These are phyloP conservation scores for Gracilaria gracilis DNA, from an alignment of 23 red algal species.

Conservation along the genomic window DNA sequence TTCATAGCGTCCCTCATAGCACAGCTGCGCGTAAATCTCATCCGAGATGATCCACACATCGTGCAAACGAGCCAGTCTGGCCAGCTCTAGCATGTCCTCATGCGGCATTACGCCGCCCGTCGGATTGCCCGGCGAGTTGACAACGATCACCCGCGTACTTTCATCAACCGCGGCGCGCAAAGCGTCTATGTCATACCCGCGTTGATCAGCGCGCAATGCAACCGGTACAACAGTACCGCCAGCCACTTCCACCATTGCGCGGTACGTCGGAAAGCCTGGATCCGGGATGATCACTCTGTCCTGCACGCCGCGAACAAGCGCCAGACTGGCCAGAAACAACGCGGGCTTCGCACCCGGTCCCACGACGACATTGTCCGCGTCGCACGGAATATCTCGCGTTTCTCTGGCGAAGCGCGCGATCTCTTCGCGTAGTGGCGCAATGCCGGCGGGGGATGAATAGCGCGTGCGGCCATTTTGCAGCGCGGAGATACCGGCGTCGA, in stretches of 20 bases:
- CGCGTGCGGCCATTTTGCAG: conserved; percentile 80
- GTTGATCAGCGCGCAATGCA: conserved; percentile 47
- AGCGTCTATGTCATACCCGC: conserved; percentile 68
- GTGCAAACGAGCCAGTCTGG: conserved; percentile 44
- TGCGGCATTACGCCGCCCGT: conserved; percentile 81
- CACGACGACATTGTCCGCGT: conserved; percentile 81
- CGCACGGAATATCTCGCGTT: conserved; percentile 35
- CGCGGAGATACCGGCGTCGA: conserved; percentile 65
- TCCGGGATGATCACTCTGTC: conserved; percentile 92
- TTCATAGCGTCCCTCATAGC: conserved; percentile 48
- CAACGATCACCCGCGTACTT: conserved; percentile 65
- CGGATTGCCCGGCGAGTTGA: conserved; percentile 97
- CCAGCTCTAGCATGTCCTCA: conserved; percentile 60
- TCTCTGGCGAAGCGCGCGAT: conserved; percentile 67
- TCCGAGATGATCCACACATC: conserved; percentile 86
- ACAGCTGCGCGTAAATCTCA: conserved; percentile 89
- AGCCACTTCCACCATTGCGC: conserved; percentile 76
- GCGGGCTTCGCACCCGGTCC: conserved; percentile 98
- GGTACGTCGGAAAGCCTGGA: conserved; percentile 95
- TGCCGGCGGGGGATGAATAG: conserved; percentile 83
- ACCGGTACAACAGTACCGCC: conserved; percentile 75
- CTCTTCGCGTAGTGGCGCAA: conserved; percentile 66
- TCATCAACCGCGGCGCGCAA: conserved; percentile 51
- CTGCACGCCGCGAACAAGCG: conserved; percentile 70
- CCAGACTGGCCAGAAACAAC: conserved; percentile 74